Percentiles rank a stretch among this genome's conserved stretches.
Conservation (phyloP, 2,329 filamentous ascomycete species). For the Talaromyces verruculosus region DNA sequence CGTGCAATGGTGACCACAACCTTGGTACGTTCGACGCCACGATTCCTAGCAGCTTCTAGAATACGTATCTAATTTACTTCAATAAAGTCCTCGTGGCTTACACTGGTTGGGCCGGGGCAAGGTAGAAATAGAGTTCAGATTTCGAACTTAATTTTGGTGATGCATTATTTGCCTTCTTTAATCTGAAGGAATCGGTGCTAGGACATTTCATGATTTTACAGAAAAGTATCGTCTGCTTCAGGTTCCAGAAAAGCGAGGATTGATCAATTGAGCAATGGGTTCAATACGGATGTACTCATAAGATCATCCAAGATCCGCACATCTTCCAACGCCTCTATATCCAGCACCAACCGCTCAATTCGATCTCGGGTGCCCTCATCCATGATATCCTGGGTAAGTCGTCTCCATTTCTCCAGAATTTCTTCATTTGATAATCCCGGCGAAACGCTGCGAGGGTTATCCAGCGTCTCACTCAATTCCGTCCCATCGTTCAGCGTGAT, state of each 20-base stretch:
- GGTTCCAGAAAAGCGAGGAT: not conserved
- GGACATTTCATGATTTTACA: not conserved
- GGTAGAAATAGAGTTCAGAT: not conserved
- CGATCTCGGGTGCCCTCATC: conserved; percentile 26
- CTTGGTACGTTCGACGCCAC: not conserved
- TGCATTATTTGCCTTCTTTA: not conserved
- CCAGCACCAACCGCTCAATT: conserved; percentile 36
- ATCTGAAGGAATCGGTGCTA: not conserved
- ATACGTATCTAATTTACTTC: not conserved
- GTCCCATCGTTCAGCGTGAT: conserved; percentile 29
- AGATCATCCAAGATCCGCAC: conserved; percentile 20
- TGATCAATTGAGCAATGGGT: not conserved
- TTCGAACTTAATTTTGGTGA: not conserved
- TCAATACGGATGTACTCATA: not conserved
- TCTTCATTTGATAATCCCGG: conserved; percentile 40
- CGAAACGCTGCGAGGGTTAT: conserved; percentile 33
- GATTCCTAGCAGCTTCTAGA: not conserved
- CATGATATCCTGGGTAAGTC: conserved; percentile 33
- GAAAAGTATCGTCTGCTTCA: not conserved
- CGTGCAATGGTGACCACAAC: no score
- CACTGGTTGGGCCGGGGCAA: not conserved
- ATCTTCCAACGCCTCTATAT: conserved; percentile 31
- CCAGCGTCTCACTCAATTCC: conserved; percentile 23
- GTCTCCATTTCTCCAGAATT: conserved; percentile 39
- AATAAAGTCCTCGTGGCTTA: not conserved